A percentile compares a stretch with the other conserved stretches of the same genome.
Conservation (phyloP, 139 green algal genomes). For the Tetradesmus lagerheimii region DNA sequence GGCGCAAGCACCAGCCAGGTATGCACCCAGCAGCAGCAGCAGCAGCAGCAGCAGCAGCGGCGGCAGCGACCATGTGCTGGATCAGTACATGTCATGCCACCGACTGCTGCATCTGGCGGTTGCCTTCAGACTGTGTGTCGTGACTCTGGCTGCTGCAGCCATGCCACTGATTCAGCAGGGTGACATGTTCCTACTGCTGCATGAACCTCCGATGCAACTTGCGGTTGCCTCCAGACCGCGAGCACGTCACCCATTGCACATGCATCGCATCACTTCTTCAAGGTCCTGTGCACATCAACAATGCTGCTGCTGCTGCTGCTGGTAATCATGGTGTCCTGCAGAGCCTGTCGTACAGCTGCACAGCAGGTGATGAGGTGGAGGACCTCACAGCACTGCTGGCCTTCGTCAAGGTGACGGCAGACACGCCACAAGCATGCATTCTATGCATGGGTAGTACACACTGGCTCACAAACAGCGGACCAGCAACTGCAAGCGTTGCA, state of each 20-base stretch:
- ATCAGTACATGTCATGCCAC: no score
- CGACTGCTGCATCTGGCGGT: no score
- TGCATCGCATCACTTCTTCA: background rate
- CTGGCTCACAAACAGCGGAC: no score
- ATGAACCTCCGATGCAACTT: background rate
- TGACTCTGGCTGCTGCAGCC: no score
- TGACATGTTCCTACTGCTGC: no score
- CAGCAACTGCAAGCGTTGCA: no score
- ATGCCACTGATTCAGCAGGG: no score
- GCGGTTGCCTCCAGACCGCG: background rate
- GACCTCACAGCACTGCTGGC: conserved; percentile 87
- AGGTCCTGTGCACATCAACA: background rate
- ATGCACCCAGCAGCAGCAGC: background rate
- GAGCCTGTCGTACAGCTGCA: conserved; percentile 73
- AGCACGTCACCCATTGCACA: background rate
- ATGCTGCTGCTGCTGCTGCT: conserved; percentile 23
- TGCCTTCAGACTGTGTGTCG: no score
- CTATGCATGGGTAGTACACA: background rate
- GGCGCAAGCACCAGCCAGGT: conserved; percentile 70
- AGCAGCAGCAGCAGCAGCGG: background rate
- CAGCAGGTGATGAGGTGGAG: conserved; percentile 94
- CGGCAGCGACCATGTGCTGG: background rate
- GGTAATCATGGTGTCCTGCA: conserved; percentile 36
- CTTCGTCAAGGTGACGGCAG: conserved; percentile 65
- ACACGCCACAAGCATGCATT: background rate